Evolutionary conservation across 768 basidiomycete genomes (phyloP), one percentile per base, ranked within the genome.

Genomic region (Rhodotorula kratochvilovae): DNA sequence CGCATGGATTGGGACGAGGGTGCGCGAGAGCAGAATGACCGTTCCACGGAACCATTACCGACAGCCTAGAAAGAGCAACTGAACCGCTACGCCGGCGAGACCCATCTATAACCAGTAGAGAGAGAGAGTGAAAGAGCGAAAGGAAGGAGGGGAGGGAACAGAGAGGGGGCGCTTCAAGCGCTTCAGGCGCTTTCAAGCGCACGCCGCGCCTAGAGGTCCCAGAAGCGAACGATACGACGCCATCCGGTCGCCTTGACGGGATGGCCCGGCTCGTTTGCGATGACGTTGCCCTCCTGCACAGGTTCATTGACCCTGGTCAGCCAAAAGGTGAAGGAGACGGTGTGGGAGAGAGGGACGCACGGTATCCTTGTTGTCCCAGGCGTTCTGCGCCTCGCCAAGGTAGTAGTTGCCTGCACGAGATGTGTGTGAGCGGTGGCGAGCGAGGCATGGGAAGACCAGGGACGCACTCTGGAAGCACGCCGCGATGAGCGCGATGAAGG

Each of bases 361-460:
- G 17, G 48, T 61, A 53, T 68, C 73, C 53, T 70, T 71, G 62
- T 68, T 55, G 61, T 70, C 69, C 66, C 62, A 66, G 2, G 76
- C 74, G 76, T 81, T 81, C 71, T 81, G 81, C 33, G 56, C 65
- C n/a, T 77, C 70, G 59, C 77, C 81, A 50, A 81, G 78, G 73
- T 76, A 76, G 66, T 75, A 81, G 74, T 81, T 78, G 66, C 25
- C 48, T 50, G 25, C 19, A 81, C 74, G 80, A n/a, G n/a, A 27
- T 19, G 5, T 3, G 25, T 27, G n/a, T n/a, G n/a, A n/a, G n/a
- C 48, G 25, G 25, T 27, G 6, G 48, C 21, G 25, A 27, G 25
- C 19, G 48, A 50, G 12, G 19, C 17, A 7, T 23, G 5, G 48
- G n/a, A n/a, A 50, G 48, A 50, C 2, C 48, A 46, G 48, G n/a